Base-by-base conservation (phyloP, 2,329 filamentous ascomycete species). In the Colletotrichum neosansevieriae region DNA sequence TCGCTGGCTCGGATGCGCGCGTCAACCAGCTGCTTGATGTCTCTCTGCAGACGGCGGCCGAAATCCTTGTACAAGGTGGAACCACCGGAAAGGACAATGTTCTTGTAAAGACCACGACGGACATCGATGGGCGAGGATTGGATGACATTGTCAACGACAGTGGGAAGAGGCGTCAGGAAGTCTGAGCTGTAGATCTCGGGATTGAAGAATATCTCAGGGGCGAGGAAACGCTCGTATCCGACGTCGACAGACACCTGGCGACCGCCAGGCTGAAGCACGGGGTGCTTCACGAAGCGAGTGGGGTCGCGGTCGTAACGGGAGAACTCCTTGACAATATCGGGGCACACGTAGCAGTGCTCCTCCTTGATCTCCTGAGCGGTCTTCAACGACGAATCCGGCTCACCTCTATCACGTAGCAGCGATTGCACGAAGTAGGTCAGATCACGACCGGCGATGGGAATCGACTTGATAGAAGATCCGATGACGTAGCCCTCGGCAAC, bases 121-220 rank as follows among this genome's bases (percentile, higher is more conserved):
- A 99, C 97, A 77, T 99, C 96, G 75, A 99, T 99, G 47, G 96
- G 96, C 38, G 95, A 97, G 64, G 94, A 95, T 82, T 99, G 96
- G 75, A 99, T 99, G 71, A 98, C 96, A 64, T 92, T 92, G 78
- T 99, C 96, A 70, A 99, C 97, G 58, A 99, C 96, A 58, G 89
- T 92, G 24, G 96, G 96, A 9, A 99, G 88, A 13, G 96, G 96
- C 12, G 96, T 99, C 72, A 99, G 84, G 85, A 99, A 99, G 79
- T 99, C 96, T 73, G 95, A 98, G 70, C 94, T 97, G 87, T 98
- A 98, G 76, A 99, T 99, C 83, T 99, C 96, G 34, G 96, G 96
- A 82, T 99, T 99, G 89, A 99, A 99, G 83, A 99, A 99, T 77
- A 99, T 99, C 81, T 99, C 96, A 24, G 97, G 97, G 2, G 96